A percentile compares a stretch with the other conserved stretches of the same genome.
These are phyloP conservation scores for Marasmius oreades DNA, from an alignment of 1,284 basidiomycete species.

Conservation along the genomic window DNA sequence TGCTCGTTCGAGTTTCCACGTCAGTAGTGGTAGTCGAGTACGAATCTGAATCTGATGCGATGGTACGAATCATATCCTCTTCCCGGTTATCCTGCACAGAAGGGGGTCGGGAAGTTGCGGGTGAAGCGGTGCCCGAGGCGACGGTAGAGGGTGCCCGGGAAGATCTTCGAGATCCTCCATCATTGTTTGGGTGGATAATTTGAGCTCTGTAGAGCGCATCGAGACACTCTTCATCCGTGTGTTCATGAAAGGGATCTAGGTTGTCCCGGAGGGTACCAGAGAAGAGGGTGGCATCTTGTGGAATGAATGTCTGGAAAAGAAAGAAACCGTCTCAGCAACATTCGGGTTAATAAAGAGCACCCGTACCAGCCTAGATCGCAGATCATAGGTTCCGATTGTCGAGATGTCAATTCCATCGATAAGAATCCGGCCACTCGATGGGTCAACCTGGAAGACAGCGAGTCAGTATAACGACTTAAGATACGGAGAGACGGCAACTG, in stretches of 20 bases:
- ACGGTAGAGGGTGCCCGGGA: constrained; percentile 37
- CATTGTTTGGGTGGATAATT: constrained; percentile 47
- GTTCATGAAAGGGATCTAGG: constrained; percentile 43
- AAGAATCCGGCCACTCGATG: constrained; percentile 71
- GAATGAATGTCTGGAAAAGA: constrained; percentile 82
- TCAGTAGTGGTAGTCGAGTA: constrained; percentile 32
- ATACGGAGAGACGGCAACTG: no score
- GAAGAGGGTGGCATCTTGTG: constrained; percentile 35
- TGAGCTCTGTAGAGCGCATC: constrained; percentile 67
- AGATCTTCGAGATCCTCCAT: constrained; percentile 38
- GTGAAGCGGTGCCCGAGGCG: no score
- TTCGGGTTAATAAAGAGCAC: not conserved
- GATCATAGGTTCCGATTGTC: constrained; percentile 81
- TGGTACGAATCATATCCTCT: constrained; percentile 26
- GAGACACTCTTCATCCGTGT: constrained; percentile 75
- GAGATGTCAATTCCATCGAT: constrained; percentile 91
- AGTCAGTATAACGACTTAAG: no score
- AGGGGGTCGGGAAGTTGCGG: constrained; percentile 43
- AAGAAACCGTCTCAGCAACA: constrained; percentile 7
- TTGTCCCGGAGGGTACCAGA: constrained; percentile 18
- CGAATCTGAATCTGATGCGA: constrained; percentile 35
- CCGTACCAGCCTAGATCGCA: constrained; percentile 71
- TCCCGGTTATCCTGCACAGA: constrained; percentile 36
- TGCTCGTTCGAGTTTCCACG: constrained; percentile 42
- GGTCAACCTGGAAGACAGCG: constrained; percentile 67